A percentile compares a stretch with the other conserved stretches of the same genome.
Evolutionary conservation across 371 early-diverging fungal genomes (phyloP).

Genomic region (Zychaea mexicana): DNA sequence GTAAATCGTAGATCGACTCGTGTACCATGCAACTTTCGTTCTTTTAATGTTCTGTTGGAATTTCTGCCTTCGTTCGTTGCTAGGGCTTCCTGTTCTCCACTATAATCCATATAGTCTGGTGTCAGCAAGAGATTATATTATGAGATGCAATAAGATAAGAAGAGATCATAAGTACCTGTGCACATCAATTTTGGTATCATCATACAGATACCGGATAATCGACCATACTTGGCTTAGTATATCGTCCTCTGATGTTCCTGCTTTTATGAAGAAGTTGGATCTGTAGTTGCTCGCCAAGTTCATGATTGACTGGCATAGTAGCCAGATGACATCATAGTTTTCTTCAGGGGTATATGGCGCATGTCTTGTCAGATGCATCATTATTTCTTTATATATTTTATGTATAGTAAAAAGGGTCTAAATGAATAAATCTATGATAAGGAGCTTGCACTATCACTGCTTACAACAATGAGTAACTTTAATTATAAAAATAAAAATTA

Average conservation of each 20-base stretch:
- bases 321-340: background rate
- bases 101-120: background rate
- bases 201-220: background rate
- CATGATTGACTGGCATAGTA: background rate
- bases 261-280: background rate
- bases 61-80: background rate
- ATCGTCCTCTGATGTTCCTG: background rate
- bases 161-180: too few relatives aligned
- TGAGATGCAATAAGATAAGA: too few relatives aligned
- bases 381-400: background rate
- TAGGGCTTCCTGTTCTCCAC: background rate
- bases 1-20: background rate
- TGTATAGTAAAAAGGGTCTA: too few relatives aligned
- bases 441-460: too few relatives aligned
- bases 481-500: too few relatives aligned
- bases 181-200: background rate
- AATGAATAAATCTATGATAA: too few relatives aligned
- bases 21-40: background rate
- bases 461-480: too few relatives aligned
- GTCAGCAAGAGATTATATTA: background rate
- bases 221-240: background rate
- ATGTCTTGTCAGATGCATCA: background rate
- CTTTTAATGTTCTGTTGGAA: background rate
- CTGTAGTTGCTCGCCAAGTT: background rate
- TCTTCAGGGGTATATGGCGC: background rate